phyloP scores from a whole-genome alignment of 73 alveolate species.

The Effrenium voratum region DNA sequence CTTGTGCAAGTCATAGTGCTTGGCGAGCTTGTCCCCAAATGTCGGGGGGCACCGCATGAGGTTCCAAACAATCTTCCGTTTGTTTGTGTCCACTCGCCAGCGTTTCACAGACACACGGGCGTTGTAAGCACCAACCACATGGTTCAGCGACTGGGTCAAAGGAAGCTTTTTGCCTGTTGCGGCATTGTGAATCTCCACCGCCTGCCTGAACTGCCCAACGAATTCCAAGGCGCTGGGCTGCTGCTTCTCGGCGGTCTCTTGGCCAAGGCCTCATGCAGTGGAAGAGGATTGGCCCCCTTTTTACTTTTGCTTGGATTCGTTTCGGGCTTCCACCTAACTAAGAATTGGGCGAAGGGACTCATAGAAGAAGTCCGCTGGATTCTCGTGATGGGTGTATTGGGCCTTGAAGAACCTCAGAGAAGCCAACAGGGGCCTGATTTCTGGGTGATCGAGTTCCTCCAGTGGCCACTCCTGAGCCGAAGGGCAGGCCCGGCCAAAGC shows the following conservation, averaged over 20 bases:
- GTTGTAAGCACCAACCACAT: constrained; percentile 1
- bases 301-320: neutral
- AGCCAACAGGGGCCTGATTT: neutral
- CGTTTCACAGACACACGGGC: neutral
- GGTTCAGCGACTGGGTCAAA: neutral
- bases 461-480: neutral
- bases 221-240: constrained; percentile 10
- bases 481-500: too few relatives aligned
- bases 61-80: neutral
- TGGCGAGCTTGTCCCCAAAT: neutral
- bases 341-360: neutral
- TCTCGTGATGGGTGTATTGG: neutral
- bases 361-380: neutral
- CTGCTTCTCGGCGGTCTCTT: constrained; percentile 46
- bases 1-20: constrained; percentile 26
- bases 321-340: neutral
- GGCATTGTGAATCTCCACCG: neutral
- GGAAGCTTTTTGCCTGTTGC: neutral
- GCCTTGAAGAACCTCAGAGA: neutral
- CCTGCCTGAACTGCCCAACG: neutral
- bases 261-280: constrained; percentile 37
- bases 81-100: neutral
- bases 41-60: neutral
- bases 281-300: neutral
- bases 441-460: neutral